Base-by-base conservation (phyloP, 169 alveolate genomes). In the Plasmodium gallinaceum region DNA sequence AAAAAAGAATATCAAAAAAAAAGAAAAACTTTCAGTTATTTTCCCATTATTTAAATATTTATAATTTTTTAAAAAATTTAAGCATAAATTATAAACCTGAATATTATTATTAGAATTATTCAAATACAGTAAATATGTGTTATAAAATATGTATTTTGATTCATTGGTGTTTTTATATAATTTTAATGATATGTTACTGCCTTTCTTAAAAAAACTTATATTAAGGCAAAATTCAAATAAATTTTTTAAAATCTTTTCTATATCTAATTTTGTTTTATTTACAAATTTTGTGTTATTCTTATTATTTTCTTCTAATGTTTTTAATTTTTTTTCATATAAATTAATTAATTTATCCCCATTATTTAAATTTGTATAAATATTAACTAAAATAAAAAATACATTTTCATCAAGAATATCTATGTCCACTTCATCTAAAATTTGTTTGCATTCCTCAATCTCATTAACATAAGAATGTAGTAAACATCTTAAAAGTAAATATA, bases 21-120 rank as follows among this genome's bases (percentile, higher is more conserved):
- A 78, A 14, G 89, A 78, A 65, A 78, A 78, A n/a, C 65, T 62
- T 42, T 78, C 78, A 10, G 69, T 78, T n/a, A 78, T 26, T 65
- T 78, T 78, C 32, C 65, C 65, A 58, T 64, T 39, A 64, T 42
- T 46, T 39, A 46, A 64, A 78, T 54, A 64, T 22, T 78, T 64
- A 43, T 78, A 78, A 65, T 78, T 78, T 62, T 64, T 64, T 52
- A 78, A 64, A 64, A 78, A 78, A 57, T 43, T 78, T 42, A 78
- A 58, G 26, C 71, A 66, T 57, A 78, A 65, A 52, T 78, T 78
- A 24, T 78, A 78, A 16, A 78, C 48, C 51, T 46, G 75, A 5
- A 52, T 8, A 69, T 65, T 78, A 57, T 78, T 78, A 69, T 12
- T 51, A 7, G 68, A 16, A 16, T 78, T 78, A 43, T 78, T 78